Base-by-base conservation (phyloP, 2,329 filamentous ascomycete species). In the Hypomyces perniciosus region DNA sequence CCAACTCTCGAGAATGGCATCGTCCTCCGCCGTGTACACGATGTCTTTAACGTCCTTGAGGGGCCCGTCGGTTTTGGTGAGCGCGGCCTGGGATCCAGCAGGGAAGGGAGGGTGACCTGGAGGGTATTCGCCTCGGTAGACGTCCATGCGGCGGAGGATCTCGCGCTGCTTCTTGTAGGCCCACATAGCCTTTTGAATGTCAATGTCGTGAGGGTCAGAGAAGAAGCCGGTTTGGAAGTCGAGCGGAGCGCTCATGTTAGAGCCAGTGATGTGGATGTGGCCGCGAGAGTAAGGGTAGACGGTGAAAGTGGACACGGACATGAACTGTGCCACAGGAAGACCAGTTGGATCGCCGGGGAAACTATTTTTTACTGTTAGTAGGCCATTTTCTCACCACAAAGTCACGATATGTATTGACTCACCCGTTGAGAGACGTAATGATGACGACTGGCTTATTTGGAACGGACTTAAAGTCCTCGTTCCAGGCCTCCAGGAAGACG, bases 141-240 rank as follows among this genome's bases (percentile, higher is more conserved):
- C 70, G 2, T 70, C 62, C 62, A 79, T 76, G 9, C 79, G 75
- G 3, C 80, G 74, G 34, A 73, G 68, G 51, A 84, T 75, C 63
- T 83, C 80, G 2, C 81, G 77, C 27, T 73, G 71, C 57, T 76
- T 76, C 64, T 85, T 85, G 68, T 85, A 85, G 1, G 69, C 73
- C 80, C 80, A 84, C 10, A 81, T 60, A 26, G 79, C 74, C 57
- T 75, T 78, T 60, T 77, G 77, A 34, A 83, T 46, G 59, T 84
- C 80, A n/a, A 78, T 62, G 4, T 71, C 70, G 20, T 72, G 46
- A 9, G 65, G 57, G 51, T 83, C 74, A 8, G 65, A 71, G 40
- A 84, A 71, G 63, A 75, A 81, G 12, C 80, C 80, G 0, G 74
- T 67, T 46, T 80, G 72, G 54, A 85, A 82, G 50, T 81, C 74